Conservation (phyloP, 164 flowering plant species). For the Tetrastigma voinierianum region DNA sequence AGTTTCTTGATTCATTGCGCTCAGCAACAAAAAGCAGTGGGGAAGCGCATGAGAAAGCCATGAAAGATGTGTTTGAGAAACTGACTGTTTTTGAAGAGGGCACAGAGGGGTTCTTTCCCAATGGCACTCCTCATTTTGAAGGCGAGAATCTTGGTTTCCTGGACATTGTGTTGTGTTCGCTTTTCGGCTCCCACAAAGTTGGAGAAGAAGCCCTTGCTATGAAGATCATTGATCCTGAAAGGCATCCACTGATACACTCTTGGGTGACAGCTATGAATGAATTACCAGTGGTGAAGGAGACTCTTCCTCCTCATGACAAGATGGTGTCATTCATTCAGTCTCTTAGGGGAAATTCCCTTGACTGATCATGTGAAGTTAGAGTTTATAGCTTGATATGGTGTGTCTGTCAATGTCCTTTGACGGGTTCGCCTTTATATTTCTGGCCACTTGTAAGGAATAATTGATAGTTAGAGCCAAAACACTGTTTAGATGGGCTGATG, state of each 20-base stretch:
- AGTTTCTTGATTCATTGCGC: slow-evolving; percentile 14
- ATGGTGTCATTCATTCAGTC: slow-evolving; percentile 12
- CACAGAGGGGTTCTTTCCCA: slow-evolving; percentile 7
- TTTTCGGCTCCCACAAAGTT: slow-evolving; percentile 13
- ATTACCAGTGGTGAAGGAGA: slow-evolving; percentile 21
- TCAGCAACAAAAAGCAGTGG: slow-evolving; percentile 1
- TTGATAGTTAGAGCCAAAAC: too few species aligned
- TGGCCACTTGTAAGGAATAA: too few species aligned
- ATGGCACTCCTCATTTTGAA: background rate
- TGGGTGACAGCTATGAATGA: slow-evolving; percentile 25
- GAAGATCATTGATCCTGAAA: slow-evolving; percentile 18
- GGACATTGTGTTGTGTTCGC: slow-evolving; percentile 11
- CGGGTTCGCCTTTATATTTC: too few species aligned
- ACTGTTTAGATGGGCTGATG: too few species aligned
- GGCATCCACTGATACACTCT: slow-evolving; percentile 21
- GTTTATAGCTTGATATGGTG: too few species aligned
- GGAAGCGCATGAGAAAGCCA: slow-evolving; percentile 29
- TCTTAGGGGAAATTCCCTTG: slow-evolving; percentile 4
- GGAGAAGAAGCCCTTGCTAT: slow-evolving; percentile 20
- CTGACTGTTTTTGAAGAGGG: slow-evolving; percentile 23
- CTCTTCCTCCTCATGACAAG: slow-evolving; percentile 19
- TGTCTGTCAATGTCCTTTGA: too few species aligned
- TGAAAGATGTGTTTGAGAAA: slow-evolving; percentile 17
- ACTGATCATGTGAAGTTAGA: too few species aligned
- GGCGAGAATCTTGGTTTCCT: slow-evolving; percentile 7